phyloP scores from a whole-genome alignment of 352 stramenopile genomes.

The Globisporangium radiosum region DNA sequence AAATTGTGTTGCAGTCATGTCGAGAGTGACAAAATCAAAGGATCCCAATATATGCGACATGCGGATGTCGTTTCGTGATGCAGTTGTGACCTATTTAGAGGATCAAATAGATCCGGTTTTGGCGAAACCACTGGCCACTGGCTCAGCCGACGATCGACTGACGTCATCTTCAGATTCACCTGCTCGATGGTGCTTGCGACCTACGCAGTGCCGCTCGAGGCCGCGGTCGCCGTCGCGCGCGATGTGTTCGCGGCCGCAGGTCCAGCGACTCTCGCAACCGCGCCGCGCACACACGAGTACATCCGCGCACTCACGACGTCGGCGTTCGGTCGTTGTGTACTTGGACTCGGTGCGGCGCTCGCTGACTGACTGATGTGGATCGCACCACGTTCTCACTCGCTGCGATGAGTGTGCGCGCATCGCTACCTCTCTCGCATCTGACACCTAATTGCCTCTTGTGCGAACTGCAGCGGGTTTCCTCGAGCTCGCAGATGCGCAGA shows the following conservation, averaged over 20 bases:
- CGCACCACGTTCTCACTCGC: neutral
- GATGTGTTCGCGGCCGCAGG: slow-evolving; percentile 1
- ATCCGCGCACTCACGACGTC: slow-evolving; percentile 20
- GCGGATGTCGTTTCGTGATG: no score
- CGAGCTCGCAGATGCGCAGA: slow-evolving; percentile 34
- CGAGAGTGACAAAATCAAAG: no score
- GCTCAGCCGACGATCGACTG: no score
- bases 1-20: no score
- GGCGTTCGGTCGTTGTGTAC: slow-evolving; percentile 64
- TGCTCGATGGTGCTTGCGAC: slow-evolving; percentile 8
- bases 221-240: slow-evolving; percentile 14
- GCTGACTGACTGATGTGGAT: neutral
- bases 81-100: no score
- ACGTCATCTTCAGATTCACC: no score
- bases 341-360: slow-evolving; percentile 45
- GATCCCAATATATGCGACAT: no score
- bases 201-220: slow-evolving; percentile 8
- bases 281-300: slow-evolving; percentile 4
- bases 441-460: neutral
- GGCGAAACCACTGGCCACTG: no score
- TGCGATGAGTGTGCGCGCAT: neutral
- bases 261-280: neutral
- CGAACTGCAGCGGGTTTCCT: slow-evolving; percentile 52
- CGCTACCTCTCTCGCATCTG: neutral
- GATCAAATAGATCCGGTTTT: no score